A percentile compares a stretch with the other conserved stretches of the same genome.
These are phyloP conservation scores for Babesia ovata DNA, from an alignment of 169 alveolate genomes.

Conservation along the genomic window DNA sequence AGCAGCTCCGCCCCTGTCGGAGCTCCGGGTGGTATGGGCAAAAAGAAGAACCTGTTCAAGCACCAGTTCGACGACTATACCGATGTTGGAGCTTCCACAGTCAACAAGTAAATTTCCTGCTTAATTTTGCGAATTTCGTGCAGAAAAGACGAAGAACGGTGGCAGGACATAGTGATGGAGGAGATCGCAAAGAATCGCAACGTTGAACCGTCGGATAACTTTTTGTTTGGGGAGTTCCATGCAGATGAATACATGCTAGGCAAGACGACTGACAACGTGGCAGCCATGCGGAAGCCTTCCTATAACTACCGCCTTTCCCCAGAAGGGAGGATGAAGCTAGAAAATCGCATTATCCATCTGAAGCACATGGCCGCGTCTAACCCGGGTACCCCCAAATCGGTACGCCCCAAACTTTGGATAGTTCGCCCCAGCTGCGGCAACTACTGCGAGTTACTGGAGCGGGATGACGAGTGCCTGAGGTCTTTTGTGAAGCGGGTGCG, in stretches of 20 bases:
- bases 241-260: background rate
- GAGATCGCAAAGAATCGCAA: slow-evolving; percentile 54
- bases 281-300: background rate
- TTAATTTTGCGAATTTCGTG: too few species aligned
- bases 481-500: slow-evolving; percentile 69
- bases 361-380: slow-evolving; percentile 47
- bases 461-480: slow-evolving; percentile 60
- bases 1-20: background rate
- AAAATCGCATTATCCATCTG: slow-evolving; percentile 54
- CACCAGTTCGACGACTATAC: slow-evolving; percentile 31
- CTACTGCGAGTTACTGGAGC: slow-evolving; percentile 72
- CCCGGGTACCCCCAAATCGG: slow-evolving; percentile 43
- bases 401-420: slow-evolving; percentile 62
- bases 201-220: slow-evolving; percentile 18
- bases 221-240: slow-evolving; percentile 23
- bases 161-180: slow-evolving; percentile 66
- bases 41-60: slow-evolving; percentile 42
- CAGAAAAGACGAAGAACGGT: slow-evolving; percentile 43
- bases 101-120: background rate
- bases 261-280: background rate
- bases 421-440: slow-evolving; percentile 67
- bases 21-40: background rate
- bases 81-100: slow-evolving; percentile 23
- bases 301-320: slow-evolving; percentile 61
- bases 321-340: slow-evolving; percentile 61